Percentiles rank a stretch among this genome's conserved stretches.
Conservation (phyloP, 2,329 filamentous ascomycete genomes). For the Zalaria obscura region DNA sequence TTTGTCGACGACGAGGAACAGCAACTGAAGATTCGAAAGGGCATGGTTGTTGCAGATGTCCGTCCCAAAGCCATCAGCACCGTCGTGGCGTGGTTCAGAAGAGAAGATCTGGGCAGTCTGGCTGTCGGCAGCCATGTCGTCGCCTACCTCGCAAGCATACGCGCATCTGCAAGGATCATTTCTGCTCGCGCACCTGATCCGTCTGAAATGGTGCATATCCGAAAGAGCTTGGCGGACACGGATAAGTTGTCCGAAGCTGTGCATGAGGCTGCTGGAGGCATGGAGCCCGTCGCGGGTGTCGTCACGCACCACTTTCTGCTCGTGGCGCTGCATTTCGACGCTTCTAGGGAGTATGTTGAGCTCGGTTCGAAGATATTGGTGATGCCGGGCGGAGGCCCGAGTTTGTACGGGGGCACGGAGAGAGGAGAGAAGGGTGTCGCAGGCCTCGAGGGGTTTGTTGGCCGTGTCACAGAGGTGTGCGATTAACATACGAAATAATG, state of each 20-base stretch:
- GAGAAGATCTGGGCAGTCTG: slow-evolving; percentile 48
- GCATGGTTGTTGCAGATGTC: slow-evolving; percentile 60
- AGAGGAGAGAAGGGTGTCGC: slow-evolving; percentile 33
- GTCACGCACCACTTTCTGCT: slow-evolving; percentile 22
- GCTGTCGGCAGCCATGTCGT: slow-evolving; percentile 58
- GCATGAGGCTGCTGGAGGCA: slow-evolving; percentile 7
- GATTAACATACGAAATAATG: background rate
- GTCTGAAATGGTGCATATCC: slow-evolving; percentile 20
- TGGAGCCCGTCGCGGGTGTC: slow-evolving; percentile 10
- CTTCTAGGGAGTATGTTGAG: slow-evolving; percentile 60
- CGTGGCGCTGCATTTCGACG: slow-evolving; percentile 54
- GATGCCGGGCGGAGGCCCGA: slow-evolving; percentile 55
- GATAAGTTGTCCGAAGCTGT: slow-evolving; percentile 29
- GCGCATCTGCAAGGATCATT: slow-evolving; percentile 63
- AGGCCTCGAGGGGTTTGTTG: slow-evolving; percentile 59
- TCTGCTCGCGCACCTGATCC: slow-evolving; percentile 19
- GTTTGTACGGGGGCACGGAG: slow-evolving; percentile 39
- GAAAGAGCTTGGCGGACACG: slow-evolving; percentile 16
- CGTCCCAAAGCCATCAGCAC: slow-evolving; percentile 37
- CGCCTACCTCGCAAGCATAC: slow-evolving; percentile 75
- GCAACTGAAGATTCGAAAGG: slow-evolving; percentile 44
- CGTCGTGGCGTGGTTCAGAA: slow-evolving; percentile 53
- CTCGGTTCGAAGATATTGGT: slow-evolving; percentile 55
- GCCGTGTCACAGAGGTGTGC: slow-evolving; percentile 34
- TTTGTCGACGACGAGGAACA: slow-evolving; percentile 33